Conservation (phyloP, 2,329 filamentous ascomycete species). For the Hypocreales sp. region DNA sequence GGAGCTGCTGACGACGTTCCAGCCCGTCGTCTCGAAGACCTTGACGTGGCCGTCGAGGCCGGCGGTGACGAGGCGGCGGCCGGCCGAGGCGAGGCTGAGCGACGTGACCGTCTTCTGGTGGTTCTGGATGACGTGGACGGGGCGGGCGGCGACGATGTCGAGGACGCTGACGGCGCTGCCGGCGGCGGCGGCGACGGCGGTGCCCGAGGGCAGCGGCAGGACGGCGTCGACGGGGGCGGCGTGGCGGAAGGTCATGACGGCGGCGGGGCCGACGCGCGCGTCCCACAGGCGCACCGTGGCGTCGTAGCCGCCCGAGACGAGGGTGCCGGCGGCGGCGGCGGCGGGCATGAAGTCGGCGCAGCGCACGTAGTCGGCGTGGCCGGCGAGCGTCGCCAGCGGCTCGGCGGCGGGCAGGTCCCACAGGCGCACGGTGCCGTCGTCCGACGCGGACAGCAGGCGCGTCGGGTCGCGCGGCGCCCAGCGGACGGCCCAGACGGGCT, state of each 20-base stretch:
- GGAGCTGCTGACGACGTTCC: slow-evolving; percentile 90
- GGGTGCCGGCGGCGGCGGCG: slow-evolving; percentile 52
- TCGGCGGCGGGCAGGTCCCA: slow-evolving; percentile 83
- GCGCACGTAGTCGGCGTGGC: slow-evolving; percentile 87
- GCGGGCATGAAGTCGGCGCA: slow-evolving; percentile 73
- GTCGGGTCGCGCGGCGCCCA: slow-evolving; percentile 88
- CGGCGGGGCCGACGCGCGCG: slow-evolving; percentile 51
- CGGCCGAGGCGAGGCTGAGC: slow-evolving; percentile 66
- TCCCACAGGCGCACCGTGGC: slow-evolving; percentile 91
- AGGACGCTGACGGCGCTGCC: slow-evolving; percentile 82
- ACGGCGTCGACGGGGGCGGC: slow-evolving; percentile 77
- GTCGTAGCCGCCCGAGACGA: slow-evolving; percentile 90
- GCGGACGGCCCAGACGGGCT: slow-evolving; percentile 81
- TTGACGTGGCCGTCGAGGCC: slow-evolving; percentile 93
- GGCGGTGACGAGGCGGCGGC: slow-evolving; percentile 69
- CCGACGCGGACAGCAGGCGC: slow-evolving; percentile 72
- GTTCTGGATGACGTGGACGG: slow-evolving; percentile 73
- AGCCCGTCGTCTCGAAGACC: slow-evolving; percentile 82
- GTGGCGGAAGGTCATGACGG: slow-evolving; percentile 91
- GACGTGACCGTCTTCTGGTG: slow-evolving; percentile 97
- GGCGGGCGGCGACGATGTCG: slow-evolving; percentile 81
- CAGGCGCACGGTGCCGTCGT: slow-evolving; percentile 81
- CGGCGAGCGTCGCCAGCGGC: slow-evolving; percentile 63
- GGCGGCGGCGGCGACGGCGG: slow-evolving; percentile 69
- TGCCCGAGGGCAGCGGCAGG: slow-evolving; percentile 74